Percentiles rank a stretch among this genome's conserved stretches.
Evolutionary conservation across 164 flowering plant genomes (phyloP).

Genomic region (Brasenia schreberi): DNA sequence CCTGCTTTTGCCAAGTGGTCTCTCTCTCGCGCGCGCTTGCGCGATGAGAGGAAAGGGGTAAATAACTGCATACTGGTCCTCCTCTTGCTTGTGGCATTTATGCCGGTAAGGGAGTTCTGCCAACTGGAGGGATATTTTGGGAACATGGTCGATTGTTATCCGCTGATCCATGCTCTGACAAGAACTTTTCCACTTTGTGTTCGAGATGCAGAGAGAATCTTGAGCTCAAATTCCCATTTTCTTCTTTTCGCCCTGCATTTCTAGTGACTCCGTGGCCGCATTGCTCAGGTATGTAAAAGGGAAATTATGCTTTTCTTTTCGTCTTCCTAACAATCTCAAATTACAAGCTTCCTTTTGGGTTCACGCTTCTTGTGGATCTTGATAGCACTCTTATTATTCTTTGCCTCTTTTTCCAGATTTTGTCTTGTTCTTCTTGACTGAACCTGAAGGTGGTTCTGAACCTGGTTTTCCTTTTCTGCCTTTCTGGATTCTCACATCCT

Average conservation of each 20-base stretch:
- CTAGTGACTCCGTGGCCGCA: neutral
- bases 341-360: neutral
- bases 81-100: too few species aligned
- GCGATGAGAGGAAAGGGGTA: too few species aligned
- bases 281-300: neutral
- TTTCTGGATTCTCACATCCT: neutral
- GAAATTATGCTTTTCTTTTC: neutral
- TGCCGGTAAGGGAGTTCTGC: neutral
- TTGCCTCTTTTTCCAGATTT: neutral
- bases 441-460: neutral
- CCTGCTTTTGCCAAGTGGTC: too few species aligned
- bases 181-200: neutral
- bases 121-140: neutral
- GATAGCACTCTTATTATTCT: neutral
- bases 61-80: too few species aligned
- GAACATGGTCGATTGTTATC: neutral
- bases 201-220: neutral
- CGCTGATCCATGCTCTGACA: neutral
- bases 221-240: neutral
- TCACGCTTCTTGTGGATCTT: neutral
- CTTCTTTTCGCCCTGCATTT: neutral
- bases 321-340: neutral
- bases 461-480: neutral
- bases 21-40: too few species aligned
- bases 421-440: neutral